Evolutionary conservation across 2,329 filamentous ascomycete species (phyloP).

Genomic region (Lasiodiplodia hormozganensis): DNA sequence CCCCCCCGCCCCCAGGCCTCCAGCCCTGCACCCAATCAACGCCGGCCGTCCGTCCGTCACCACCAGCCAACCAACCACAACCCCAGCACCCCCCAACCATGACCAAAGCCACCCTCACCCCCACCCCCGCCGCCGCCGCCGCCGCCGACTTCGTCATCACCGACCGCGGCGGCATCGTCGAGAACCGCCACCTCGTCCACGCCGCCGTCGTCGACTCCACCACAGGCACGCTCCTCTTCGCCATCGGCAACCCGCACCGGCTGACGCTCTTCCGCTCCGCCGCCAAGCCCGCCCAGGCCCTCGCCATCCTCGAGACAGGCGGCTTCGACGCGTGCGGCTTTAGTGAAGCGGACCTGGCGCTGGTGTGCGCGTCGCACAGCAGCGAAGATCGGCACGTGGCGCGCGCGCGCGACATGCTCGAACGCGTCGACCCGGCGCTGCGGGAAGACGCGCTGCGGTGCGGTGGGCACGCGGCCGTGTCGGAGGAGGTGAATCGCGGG

Average conservation of each 20-base stretch:
- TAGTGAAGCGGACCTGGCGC: conserved; percentile 53
- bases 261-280: conserved; percentile 55
- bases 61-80: neutral
- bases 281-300: conserved; percentile 55
- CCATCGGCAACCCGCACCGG: conserved; percentile 51
- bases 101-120: neutral
- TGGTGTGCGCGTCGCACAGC: conserved; percentile 58
- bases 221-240: conserved; percentile 48
- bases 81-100: neutral
- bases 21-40: too few relatives aligned
- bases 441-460: too few relatives aligned
- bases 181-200: conserved; percentile 48
- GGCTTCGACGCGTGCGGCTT: conserved; percentile 47
- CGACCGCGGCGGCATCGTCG: conserved; percentile 17
- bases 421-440: too few relatives aligned
- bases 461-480: conserved; percentile 47
- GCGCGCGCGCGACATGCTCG: too few relatives aligned
- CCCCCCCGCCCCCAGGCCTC: too few relatives aligned
- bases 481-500: conserved; percentile 40
- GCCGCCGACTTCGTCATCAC: neutral
- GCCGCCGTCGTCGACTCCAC: conserved; percentile 39
- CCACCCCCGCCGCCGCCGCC: neutral
- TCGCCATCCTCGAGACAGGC: conserved; percentile 54
- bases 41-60: neutral
- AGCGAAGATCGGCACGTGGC: conserved; percentile 52